Base-by-base conservation (phyloP, 2,329 filamentous ascomycete species). In the Taxawa tesnikishii region DNA sequence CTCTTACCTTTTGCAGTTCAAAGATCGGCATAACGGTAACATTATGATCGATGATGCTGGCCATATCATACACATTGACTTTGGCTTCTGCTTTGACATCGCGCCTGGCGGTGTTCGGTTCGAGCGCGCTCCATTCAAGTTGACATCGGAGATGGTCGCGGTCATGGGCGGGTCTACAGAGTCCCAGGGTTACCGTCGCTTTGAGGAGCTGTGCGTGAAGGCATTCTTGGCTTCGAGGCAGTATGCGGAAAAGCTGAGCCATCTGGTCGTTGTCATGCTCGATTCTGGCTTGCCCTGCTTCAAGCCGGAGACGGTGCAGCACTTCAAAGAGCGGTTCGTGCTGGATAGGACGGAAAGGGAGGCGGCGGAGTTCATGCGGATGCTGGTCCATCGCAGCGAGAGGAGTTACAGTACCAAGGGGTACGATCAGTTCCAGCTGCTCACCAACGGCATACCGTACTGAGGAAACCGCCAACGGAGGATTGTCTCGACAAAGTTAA, bases 1-100 rank as follows among this genome's bases (percentile, higher is more conserved):
- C 43, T 92, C 84, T 0, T 98, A 93, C 62, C 67, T 98, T 10
- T 65, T 98, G 23, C 92, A 98, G 51, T 96, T 99, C 76, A 99
- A 99, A 59, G 90, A 99, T 54, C 79, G 90, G 3, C 90, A 98
- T 63, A 98, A 98, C 56, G 90, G 90, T 40, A 98, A 98, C 65
- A 98, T 98, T 65, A 98, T 98, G 92, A 78, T 98, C 41, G 88
- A 98, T 55, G 88, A 94, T 49, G 83, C 81, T 1, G 90, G 92
- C 4, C 90, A 98, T 59, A 94, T 98, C 49, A 73, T 98, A 33
- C 90, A 98, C 63, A 96, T 98, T 45, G 90, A 98, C 56, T 98
- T 98, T 51, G 90, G 90, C 7, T 99, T 98, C 70, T 96, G 88
- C 62, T 98, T 99, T 60, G 92, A 98, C 51, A 96, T 98, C 46